These are phyloP conservation scores for Xylaria hypoxylon DNA, from an alignment of 2,329 filamentous ascomycete species.

Conservation along the genomic window DNA sequence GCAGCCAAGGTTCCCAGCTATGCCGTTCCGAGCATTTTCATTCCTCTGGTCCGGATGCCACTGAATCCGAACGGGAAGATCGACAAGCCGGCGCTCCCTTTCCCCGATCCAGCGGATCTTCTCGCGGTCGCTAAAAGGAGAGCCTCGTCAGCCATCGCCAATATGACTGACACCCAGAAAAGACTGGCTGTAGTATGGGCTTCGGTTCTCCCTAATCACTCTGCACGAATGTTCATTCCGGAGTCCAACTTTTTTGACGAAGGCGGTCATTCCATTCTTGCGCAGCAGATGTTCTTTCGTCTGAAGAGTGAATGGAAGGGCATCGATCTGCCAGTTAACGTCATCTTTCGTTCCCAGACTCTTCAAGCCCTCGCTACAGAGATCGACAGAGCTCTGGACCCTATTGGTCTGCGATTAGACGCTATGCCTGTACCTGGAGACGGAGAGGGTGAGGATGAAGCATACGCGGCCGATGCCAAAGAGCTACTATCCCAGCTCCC, in stretches of 20 bases:
- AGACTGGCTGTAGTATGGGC: conserved; percentile 80
- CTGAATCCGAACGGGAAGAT: conserved; percentile 86
- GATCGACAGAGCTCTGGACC: conserved; percentile 57
- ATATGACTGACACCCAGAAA: conserved; percentile 68
- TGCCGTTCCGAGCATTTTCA: conserved; percentile 79
- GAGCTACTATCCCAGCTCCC: conserved; percentile 45
- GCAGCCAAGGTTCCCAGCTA: conserved; percentile 78
- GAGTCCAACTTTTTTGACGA: conserved; percentile 78
- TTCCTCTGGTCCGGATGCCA: conserved; percentile 77
- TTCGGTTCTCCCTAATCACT: conserved; percentile 73
- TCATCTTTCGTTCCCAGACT: conserved; percentile 74
- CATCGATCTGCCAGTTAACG: conserved; percentile 72
- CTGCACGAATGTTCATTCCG: conserved; percentile 71
- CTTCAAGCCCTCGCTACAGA: conserved; percentile 61
- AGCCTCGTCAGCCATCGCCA: conserved; percentile 56
- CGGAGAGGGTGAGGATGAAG: conserved; percentile 41
- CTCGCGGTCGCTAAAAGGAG: conserved; percentile 57
- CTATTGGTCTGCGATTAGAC: conserved; percentile 17
- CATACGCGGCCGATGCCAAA: conserved; percentile 29
- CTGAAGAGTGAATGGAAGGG: conserved; percentile 59
- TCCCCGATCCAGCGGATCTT: conserved; percentile 78
- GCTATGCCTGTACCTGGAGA: conserved; percentile 10
- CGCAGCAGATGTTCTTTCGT: conserved; percentile 82
- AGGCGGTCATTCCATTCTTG: conserved; percentile 83
- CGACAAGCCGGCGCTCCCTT: conserved; percentile 82